Conservation (phyloP, 352 stramenopile genomes). For the Phytophthora sp. region DNA sequence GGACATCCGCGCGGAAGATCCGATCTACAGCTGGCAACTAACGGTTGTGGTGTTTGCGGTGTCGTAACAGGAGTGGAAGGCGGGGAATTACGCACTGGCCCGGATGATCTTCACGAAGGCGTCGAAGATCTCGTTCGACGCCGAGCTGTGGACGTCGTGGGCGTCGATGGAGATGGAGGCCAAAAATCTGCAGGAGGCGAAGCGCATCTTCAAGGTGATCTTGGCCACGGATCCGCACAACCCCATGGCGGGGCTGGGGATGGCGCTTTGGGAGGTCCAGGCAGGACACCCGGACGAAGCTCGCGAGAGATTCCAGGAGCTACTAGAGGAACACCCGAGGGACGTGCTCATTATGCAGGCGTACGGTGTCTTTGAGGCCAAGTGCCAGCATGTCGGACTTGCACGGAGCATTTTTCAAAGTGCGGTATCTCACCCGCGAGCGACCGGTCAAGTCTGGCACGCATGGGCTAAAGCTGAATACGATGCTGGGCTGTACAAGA, state of each 20-base stretch:
- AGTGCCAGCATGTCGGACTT: conserved; percentile 65
- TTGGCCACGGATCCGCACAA: conserved; percentile 76
- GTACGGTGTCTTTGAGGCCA: conserved; percentile 78
- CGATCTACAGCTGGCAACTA: too few relatives aligned
- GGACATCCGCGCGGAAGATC: too few relatives aligned
- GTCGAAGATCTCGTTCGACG: conserved; percentile 73
- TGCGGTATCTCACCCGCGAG: conserved; percentile 52
- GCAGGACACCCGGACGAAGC: conserved; percentile 60
- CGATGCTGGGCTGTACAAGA: conserved; percentile 76
- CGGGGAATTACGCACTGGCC: conserved; percentile 79
- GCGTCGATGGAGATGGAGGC: conserved; percentile 84
- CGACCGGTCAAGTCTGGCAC: conserved; percentile 83
- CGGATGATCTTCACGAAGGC: conserved; percentile 88
- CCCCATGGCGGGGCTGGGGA: conserved; percentile 71
- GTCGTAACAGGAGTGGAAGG: conserved; percentile 75
- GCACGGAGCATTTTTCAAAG: conserved; percentile 72
- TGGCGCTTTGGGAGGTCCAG: conserved; percentile 73
- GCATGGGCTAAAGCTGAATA: conserved; percentile 88
- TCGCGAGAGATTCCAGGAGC: conserved; percentile 63
- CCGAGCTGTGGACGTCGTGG: conserved; percentile 86
- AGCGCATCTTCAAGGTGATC: conserved; percentile 84
- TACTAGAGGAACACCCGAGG: conserved; percentile 55
- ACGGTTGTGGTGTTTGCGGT: background rate
- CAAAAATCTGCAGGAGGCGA: conserved; percentile 77
- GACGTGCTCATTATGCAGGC: conserved; percentile 82